Base-by-base conservation (phyloP, 108 stramenopile species). In the Nitzschia sp. region DNA sequence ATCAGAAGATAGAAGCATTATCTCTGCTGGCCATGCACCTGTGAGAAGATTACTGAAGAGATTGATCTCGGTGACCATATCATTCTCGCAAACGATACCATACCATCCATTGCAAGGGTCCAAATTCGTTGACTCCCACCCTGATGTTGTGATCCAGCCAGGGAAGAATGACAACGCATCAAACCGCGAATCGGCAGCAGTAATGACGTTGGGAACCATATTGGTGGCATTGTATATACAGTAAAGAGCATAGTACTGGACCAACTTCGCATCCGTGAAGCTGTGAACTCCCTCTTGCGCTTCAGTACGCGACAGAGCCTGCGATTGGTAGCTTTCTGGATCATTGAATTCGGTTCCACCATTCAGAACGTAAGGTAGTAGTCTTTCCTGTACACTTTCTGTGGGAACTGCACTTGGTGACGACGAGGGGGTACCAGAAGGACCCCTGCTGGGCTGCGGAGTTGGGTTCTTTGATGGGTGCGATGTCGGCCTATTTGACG, bases 101-200 rank as follows among this genome's bases (percentile, higher is more conserved):
- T 67, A 61, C 67, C 70, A 78, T 64, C 62, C 69, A 52, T n/a
- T 38, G 53, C 66, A 75, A 34, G 66, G 73, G 25, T 75, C 73
- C 17, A 61, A 7, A 29, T 34, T 75, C 41, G 19, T 67, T 7
- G 22, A 10, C 14, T 29, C 41, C 73, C 73, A 75, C 7, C 73
- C 73, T 44, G 8, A 7, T 8, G 20, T 6, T 1, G 37, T 22
- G 22, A 50, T 67, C 73, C 73, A 75, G 8, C 61, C 60, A 6
- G 73, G 73, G 55, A 68, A 57, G 21, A 22, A 37, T 7, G 44
- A 0, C 26, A 75, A 20, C 5, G 41, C 51, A n/a, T 67, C 73
- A 37, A 67, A 67, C 5, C 54, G 66, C 1, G 39, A 15, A 41
- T 67, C 66, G 1, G 25, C 41, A 1, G 54, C 53, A 7, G 73